Base-by-base conservation (phyloP, 106 monocot species). In the Apostasia shenzhenica region DNA sequence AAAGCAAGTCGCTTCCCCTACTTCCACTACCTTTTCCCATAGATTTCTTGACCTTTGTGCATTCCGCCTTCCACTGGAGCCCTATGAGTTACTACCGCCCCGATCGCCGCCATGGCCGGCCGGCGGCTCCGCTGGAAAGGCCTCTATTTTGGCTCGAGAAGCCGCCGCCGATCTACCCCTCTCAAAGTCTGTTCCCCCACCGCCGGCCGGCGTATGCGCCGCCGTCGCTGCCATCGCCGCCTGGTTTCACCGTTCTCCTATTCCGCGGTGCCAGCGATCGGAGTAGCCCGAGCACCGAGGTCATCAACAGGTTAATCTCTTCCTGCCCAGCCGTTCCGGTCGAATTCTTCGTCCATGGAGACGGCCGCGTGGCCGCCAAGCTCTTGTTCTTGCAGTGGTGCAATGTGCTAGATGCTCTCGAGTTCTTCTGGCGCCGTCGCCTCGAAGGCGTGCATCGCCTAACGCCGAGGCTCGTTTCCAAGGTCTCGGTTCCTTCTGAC, bases 371-470 rank as follows among this genome's bases (percentile, higher is more conserved):
- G 41, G 69, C 66, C 26, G 81, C 14, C 45, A 60, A 49, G 61
- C 66, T 86, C 10, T 49, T 67, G 47, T 86, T 79, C 69, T 50
- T 8, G 40, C 3, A 51, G 49, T 59, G 73, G 79, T 26, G 5
- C 26, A 64, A 80, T 55, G 79, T 79, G n/a, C 48, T 82, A 48
- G 86, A 79, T 3, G 82, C 79, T 4, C 26, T 62, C n/a, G 52
- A 47, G 5, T 77, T 62, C 66, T 63, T 82, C 77, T 86, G 86
- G 86, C 12, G 67, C 45, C 73, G 76, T 14, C 70, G 81, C 52
- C 76, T 86, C 45, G 76, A 63, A 3, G 76, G 73, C 7, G 50
- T 48, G n/a, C 43, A 42, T 14, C n/a, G 6, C 6, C 8, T 51
- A 41, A 54, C 41, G 9, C 48, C 48, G 37, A 14, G n/a, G 2